Conservation (phyloP, 805 yeast genomes). For the Sugiyamaella americana region DNA sequence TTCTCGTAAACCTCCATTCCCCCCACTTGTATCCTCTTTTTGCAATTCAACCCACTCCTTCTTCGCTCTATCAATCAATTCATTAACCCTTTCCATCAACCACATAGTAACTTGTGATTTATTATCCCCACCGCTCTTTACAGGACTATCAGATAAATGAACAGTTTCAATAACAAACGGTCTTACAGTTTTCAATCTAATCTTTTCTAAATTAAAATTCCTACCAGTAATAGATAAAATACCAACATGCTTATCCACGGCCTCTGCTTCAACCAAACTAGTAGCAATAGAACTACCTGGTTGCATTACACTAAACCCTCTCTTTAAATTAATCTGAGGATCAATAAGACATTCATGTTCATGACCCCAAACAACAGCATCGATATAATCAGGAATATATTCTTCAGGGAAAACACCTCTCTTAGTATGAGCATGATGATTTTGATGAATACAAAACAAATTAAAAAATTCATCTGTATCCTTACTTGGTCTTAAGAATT, state of each 20-base stretch:
- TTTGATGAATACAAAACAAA: slow-evolving; percentile 84
- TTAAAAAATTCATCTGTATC: slow-evolving; percentile 70
- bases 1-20: too few relatives aligned
- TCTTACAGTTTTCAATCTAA: slow-evolving; percentile 64
- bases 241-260: slow-evolving; percentile 66
- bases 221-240: slow-evolving; percentile 58
- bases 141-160: slow-evolving; percentile 44
- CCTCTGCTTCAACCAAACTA: slow-evolving; percentile 78
- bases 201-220: slow-evolving; percentile 50
- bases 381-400: slow-evolving; percentile 73
- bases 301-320: slow-evolving; percentile 73
- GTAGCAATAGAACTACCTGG: slow-evolving; percentile 96
- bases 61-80: slow-evolving; percentile 55
- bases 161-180: slow-evolving; percentile 76
- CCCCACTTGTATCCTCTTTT: slow-evolving; percentile 3
- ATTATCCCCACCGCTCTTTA: slow-evolving; percentile 56
- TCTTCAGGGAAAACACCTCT: slow-evolving; percentile 81
- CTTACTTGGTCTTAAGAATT: slow-evolving; percentile 63
- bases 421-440: slow-evolving; percentile 70
- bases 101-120: slow-evolving; percentile 55
- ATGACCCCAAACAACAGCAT: slow-evolving; percentile 93
- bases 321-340: slow-evolving; percentile 46
- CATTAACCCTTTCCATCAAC: slow-evolving; percentile 58
- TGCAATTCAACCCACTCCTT: slow-evolving; percentile 38
- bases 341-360: slow-evolving; percentile 89